Evolutionary conservation across 371 early-diverging fungal genomes (phyloP).

Genomic region (Mortierella sp.): DNA sequence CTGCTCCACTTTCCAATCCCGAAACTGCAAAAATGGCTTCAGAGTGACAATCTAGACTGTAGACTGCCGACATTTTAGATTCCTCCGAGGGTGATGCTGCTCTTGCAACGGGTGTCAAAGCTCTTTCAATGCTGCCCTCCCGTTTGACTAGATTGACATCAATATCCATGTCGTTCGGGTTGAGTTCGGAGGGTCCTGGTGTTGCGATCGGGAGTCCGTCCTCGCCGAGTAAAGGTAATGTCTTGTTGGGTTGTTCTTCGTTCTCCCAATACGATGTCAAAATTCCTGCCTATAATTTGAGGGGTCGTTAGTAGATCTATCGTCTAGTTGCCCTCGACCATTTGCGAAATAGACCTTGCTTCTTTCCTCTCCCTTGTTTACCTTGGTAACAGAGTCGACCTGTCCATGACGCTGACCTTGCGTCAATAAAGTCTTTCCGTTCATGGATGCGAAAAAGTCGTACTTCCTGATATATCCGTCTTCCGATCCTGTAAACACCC

Average conservation of each 20-base stretch:
- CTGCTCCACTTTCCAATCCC: constrained; percentile 77
- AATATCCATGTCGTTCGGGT: constrained; percentile 36
- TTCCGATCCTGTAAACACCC: constrained; percentile 94
- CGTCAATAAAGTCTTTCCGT: constrained; percentile 87
- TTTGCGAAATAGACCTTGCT: background rate
- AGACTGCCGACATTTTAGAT: constrained; percentile 88
- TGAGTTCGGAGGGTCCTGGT: constrained; percentile 9
- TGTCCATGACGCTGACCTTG: constrained; percentile 87
- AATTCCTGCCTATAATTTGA: constrained; percentile 76
- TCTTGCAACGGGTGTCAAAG: constrained; percentile 13
- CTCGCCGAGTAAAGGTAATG: constrained; percentile 25
- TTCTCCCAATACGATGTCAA: constrained; percentile 95
- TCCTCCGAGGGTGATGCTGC: constrained; percentile 57
- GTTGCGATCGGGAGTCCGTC: constrained; percentile 22
- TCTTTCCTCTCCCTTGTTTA: constrained; percentile 24
- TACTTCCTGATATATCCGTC: constrained; percentile 95
- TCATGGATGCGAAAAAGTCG: constrained; percentile 91
- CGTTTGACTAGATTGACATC: constrained; percentile 26
- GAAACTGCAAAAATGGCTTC: constrained; percentile 70
- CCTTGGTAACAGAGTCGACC: constrained; percentile 89
- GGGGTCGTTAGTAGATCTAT: background rate
- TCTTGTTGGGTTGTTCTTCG: constrained; percentile 72
- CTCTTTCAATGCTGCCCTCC: constrained; percentile 36
- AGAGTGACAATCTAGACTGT: constrained; percentile 92
- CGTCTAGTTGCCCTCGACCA: background rate